Base-by-base conservation (phyloP, 352 stramenopile genomes). In the Thalassiosira gravida region DNA sequence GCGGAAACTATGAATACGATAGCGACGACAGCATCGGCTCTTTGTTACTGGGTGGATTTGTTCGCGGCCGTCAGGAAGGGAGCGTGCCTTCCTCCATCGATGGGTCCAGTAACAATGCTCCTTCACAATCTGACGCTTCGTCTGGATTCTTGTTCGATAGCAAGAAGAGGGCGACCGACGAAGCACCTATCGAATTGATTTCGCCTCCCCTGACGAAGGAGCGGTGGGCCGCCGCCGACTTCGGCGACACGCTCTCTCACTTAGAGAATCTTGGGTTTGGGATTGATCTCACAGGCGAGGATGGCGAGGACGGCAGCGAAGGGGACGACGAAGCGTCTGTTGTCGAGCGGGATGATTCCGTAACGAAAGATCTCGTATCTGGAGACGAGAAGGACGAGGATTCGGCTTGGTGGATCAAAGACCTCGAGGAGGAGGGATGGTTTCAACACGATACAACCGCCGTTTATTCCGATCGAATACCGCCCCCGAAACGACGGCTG, bases 401-500 rank as follows among this genome's bases (percentile, higher is more conserved):
- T 22, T 35, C n/a, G 11, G 29, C 49, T 0, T 87, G 80, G 80
- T 87, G 80, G 80, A 77, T 84, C 47, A 20, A 67, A 56, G 74
- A 87, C 29, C 27, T 84, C 6, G 66, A 87, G 44, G 30, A 65
- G 3, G 72, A 79, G 50, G 74, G 74, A 55, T 84, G 77, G 74
- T 87, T 87, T 47, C 50, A 79, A 24, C 39, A 70, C 57, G 80
- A 87, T 67, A 87, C 80, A 6, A 67, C 58, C n/a, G 77, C 62
- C 18, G 56, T 83, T 3, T 75, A 84, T 64, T 61, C 67, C 25
- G 61, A 55, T 16, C 57, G 47, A 37, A 72, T 75, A 18, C 50
- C 50, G 22, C 39, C 37, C 24, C 47, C 39, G 11, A 58, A 76
- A 59, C 50, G 49, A 58, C 42, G 58, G 53, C 59, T 73, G 52